phyloP scores from a whole-genome alignment of 768 basidiomycete species.

The Pleurotus pulmonarius region DNA sequence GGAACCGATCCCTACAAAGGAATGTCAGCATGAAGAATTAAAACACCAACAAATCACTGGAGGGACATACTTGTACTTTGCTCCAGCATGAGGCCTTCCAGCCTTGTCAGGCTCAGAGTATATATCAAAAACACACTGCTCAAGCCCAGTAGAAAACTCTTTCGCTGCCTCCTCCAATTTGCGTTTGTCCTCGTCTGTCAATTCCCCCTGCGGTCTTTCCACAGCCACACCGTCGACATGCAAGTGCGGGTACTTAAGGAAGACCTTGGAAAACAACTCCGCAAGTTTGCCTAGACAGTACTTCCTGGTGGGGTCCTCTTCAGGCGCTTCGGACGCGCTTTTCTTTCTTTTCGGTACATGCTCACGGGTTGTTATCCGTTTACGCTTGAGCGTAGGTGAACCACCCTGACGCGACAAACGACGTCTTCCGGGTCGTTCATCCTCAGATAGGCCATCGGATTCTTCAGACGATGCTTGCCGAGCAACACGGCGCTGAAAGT shows the following conservation, averaged over 20 bases:
- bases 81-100: constrained; percentile 57
- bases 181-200: constrained; percentile 58
- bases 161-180: constrained; percentile 54
- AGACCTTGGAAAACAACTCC: constrained; percentile 68
- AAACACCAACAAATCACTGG: neutral
- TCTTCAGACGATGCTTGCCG: constrained; percentile 35
- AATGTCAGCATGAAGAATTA: constrained; percentile 11
- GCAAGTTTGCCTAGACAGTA: constrained; percentile 78
- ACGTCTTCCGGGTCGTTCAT: constrained; percentile 16
- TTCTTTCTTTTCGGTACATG: constrained; percentile 48
- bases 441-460: constrained; percentile 7
- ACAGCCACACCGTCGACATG: constrained; percentile 26
- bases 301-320: constrained; percentile 72
- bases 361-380: constrained; percentile 35
- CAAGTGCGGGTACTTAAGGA: constrained; percentile 63
- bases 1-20: constrained; percentile 73
- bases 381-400: constrained; percentile 44
- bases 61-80: constrained; percentile 72
- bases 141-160: constrained; percentile 67
- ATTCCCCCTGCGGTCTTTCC: constrained; percentile 46
- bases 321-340: constrained; percentile 31
- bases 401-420: neutral
- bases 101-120: constrained; percentile 76
- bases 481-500: constrained; percentile 38
- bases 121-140: constrained; percentile 70